Evolutionary conservation across 345 rosid genomes (phyloP), one percentile per base, ranked within the genome.

Genomic region (Moricandia moricandioides): DNA sequence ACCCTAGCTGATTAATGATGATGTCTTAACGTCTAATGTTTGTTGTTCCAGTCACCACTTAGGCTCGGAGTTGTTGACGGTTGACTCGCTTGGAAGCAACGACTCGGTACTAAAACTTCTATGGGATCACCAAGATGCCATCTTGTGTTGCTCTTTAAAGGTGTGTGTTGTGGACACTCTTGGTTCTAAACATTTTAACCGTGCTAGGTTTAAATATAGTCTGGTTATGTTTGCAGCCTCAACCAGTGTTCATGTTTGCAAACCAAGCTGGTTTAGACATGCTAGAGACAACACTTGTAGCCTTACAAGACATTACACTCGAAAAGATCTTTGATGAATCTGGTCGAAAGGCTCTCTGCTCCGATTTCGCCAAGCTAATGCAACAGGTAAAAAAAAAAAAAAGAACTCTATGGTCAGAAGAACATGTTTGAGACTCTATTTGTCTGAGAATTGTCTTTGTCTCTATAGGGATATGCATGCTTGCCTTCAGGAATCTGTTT

Each of bases 211-310:
- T 74, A 21, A 9, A 70, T 27, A 34, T 56, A 16, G 29, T 34
- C 9, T 65, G 17, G 30, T 57, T 10, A 47, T 85, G 31, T 60
- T 60, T 87, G 83, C 87, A 96, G 99, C 80, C 96, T 2, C 79
- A 75, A 39, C 97, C 98, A 0, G 92, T 92, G 66, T 91, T 96
- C 83, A 86, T 85, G 74, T 96, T 96, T 47, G 98, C 97, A 8
- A 96, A 96, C 81, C 98, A 96, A 75, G 99, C 97, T 0, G 99
- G 99, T 59, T 87, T 96, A 10, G 98, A 96, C 86, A 96, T 96
- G 99, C 85, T 92, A 51, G 99, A 96, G 86, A 96, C 99, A 13
- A 96, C 99, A 17, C 84, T 96, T 29, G 89, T 92, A 75, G 92
- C 99, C 43, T 84, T 96, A 40, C 99, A 96, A 84, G 99, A 96